A percentile compares a stretch with the other conserved stretches of the same genome.
These are phyloP conservation scores for Musa troglodytarum DNA, from an alignment of 176 grass and related monocot genomes.

Conservation along the genomic window DNA sequence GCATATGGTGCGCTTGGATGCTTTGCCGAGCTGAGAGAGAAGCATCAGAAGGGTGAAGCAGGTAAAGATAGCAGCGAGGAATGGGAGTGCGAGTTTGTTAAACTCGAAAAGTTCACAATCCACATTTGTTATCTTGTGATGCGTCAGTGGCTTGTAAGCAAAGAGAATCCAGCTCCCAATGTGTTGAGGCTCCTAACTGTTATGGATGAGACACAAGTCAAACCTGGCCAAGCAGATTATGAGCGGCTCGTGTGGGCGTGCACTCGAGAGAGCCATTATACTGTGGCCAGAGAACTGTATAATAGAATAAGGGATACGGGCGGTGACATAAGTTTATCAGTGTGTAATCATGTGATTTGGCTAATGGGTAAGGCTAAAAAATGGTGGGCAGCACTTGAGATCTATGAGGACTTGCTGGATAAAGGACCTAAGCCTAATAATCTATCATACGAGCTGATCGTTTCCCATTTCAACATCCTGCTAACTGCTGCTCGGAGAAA, in stretches of 20 bases:
- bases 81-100: slow-evolving; percentile 55
- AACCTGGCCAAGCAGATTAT: slow-evolving; percentile 26
- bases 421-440: slow-evolving; percentile 71
- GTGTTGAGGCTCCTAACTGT: slow-evolving; percentile 48
- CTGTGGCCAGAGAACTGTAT: slow-evolving; percentile 66
- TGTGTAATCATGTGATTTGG: slow-evolving; percentile 88
- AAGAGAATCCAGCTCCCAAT: slow-evolving; percentile 34
- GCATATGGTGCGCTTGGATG: slow-evolving; percentile 36
- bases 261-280: slow-evolving; percentile 55
- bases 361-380: slow-evolving; percentile 84
- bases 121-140: slow-evolving; percentile 43
- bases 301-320: slow-evolving; percentile 45
- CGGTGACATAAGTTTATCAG: slow-evolving; percentile 47
- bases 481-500: slow-evolving; percentile 60
- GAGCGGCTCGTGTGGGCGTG: slow-evolving; percentile 79
- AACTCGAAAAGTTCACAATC: slow-evolving; percentile 44
- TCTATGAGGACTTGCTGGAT: slow-evolving; percentile 80
- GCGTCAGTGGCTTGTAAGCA: slow-evolving; percentile 37
- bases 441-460: slow-evolving; percentile 60
- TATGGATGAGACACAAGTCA: slow-evolving; percentile 48
- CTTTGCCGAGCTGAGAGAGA: slow-evolving; percentile 53
- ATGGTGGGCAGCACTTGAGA: slow-evolving; percentile 87
- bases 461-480: slow-evolving; percentile 68
- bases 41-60: slow-evolving; percentile 41
- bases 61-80: slow-evolving; percentile 28